phyloP scores from a whole-genome alignment of 2,329 filamentous ascomycete genomes.

The Emydomyces testavorans region DNA sequence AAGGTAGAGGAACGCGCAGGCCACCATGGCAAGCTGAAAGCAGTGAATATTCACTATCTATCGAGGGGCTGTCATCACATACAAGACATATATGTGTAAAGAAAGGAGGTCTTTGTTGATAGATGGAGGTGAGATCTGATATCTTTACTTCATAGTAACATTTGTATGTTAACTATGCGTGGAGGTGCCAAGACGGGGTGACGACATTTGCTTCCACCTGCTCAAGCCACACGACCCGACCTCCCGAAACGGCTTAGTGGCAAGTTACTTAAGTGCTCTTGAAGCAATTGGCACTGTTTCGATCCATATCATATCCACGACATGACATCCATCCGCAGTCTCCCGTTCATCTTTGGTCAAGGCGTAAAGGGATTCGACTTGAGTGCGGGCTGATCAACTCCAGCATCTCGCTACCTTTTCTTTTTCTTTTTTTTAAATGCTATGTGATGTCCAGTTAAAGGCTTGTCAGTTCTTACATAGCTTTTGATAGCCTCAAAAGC shows the following conservation, averaged over 20 bases:
- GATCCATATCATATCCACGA: too few relatives aligned
- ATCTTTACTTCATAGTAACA: neutral
- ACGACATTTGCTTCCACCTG: too few relatives aligned
- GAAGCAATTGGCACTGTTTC: too few relatives aligned
- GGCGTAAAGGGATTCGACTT: too few relatives aligned
- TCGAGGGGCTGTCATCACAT: slow-evolving; percentile 6
- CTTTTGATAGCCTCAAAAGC: neutral
- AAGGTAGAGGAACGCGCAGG: neutral
- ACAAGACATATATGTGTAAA: neutral
- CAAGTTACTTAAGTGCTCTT: too few relatives aligned
- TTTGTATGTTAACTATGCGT: neutral
- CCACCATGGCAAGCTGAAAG: slow-evolving; percentile 3
- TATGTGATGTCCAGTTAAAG: slow-evolving; percentile 1
- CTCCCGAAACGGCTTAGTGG: too few relatives aligned
- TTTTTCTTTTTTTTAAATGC: neutral
- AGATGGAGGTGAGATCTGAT: neutral
- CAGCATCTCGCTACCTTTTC: too few relatives aligned
- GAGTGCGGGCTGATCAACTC: too few relatives aligned
- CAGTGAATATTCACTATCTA: neutral
- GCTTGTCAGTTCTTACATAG: neutral
- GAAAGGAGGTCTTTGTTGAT: neutral
- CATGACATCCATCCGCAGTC: too few relatives aligned
- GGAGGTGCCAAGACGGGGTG: neutral
- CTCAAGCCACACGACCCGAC: too few relatives aligned
- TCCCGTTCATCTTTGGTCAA: too few relatives aligned